Evolutionary conservation across 441 rosid genomes (phyloP).

Genomic region (Adansonia grandidieri): DNA sequence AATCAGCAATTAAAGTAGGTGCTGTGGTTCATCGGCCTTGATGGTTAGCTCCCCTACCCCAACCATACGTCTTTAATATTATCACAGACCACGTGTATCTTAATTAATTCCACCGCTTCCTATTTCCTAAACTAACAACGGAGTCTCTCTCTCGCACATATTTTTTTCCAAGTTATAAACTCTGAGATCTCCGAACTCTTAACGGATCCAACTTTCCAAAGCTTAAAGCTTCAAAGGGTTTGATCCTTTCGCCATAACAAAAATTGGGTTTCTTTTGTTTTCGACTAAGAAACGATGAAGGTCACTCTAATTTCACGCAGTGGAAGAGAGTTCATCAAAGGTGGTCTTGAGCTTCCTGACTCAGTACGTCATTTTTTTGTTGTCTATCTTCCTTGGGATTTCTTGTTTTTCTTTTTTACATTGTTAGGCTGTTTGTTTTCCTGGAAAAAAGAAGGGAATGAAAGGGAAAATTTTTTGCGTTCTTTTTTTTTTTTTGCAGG

Average conservation of each 20-base stretch:
- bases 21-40: slow-evolving; percentile 28
- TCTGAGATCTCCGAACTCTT: slow-evolving; percentile 19
- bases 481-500: slow-evolving; percentile 47
- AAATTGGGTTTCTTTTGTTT: slow-evolving; percentile 44
- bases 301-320: slow-evolving; percentile 76
- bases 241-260: background rate
- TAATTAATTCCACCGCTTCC: background rate
- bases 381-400: slow-evolving; percentile 16
- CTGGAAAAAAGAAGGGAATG: slow-evolving; percentile 2
- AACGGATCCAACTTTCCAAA: background rate
- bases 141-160: background rate
- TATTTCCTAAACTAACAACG: background rate
- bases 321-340: slow-evolving; percentile 80
- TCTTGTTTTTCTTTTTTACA: background rate
- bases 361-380: slow-evolving; percentile 46
- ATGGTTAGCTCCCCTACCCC: slow-evolving; percentile 45
- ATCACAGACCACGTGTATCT: too few species aligned
- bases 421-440: slow-evolving; percentile 20
- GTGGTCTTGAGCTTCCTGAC: slow-evolving; percentile 72
- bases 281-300: slow-evolving; percentile 53
- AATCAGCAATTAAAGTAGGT: background rate
- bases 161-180: background rate
- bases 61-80: slow-evolving; percentile 39
- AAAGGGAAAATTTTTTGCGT: background rate
- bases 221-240: slow-evolving; percentile 21